Percentiles rank a stretch among this genome's conserved stretches.
Conservation (phyloP, 108 stramenopile genomes). For the Stephanodiscus triporus region DNA sequence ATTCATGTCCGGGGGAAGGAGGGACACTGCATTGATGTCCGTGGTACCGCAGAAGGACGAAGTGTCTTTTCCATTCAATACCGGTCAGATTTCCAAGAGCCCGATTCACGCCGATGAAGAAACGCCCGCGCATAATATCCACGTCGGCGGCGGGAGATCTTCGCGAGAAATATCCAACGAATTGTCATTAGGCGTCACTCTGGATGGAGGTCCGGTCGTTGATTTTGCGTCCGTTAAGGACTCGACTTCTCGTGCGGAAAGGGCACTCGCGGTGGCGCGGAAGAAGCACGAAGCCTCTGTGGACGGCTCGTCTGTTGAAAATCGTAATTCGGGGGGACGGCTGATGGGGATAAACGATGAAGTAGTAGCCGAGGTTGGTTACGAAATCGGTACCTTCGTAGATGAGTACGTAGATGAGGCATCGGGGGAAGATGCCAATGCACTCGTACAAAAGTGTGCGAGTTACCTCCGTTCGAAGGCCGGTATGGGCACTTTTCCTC, state of each 20-base stretch:
- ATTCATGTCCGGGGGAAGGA: background rate
- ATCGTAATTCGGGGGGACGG: constrained; percentile 4
- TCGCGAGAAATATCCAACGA: constrained; percentile 65
- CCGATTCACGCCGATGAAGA: background rate
- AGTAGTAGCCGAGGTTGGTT: constrained; percentile 85
- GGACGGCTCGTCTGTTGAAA: background rate
- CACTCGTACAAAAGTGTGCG: constrained; percentile 70
- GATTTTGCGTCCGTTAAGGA: constrained; percentile 84
- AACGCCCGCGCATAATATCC: background rate
- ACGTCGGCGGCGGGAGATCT: constrained; percentile 33
- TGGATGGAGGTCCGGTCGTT: constrained; percentile 83
- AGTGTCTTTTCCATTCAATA: background rate
- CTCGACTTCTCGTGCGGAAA: constrained; percentile 70
- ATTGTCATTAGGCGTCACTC: constrained; percentile 60
- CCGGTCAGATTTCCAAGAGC: background rate
- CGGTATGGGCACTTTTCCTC: constrained; percentile 56
- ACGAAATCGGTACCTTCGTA: constrained; percentile 70
- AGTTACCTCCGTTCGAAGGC: constrained; percentile 69
- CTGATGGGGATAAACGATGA: constrained; percentile 90
- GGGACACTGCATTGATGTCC: constrained; percentile 6
- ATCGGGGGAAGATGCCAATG: constrained; percentile 40
- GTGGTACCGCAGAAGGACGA: constrained; percentile 11
- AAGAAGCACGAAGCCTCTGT: constrained; percentile 44
- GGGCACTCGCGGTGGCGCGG: constrained; percentile 66
- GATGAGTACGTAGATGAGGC: constrained; percentile 43